Percentiles rank a stretch among this genome's conserved stretches.
phyloP scores from a whole-genome alignment of 345 rosid species.

The Cardiospermum halicacabum region DNA sequence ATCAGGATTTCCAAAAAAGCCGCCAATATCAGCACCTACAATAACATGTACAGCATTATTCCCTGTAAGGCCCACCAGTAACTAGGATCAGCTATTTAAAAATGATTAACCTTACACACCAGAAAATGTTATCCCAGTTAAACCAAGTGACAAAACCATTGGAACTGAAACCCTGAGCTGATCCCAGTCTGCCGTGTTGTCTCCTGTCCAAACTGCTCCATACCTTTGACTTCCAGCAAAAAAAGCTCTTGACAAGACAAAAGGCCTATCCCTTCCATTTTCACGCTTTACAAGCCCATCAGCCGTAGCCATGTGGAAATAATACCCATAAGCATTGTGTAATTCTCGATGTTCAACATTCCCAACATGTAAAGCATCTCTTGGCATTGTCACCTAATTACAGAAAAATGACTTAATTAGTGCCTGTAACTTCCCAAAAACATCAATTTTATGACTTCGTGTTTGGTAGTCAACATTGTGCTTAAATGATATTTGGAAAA shows the following conservation, averaged over 20 bases:
- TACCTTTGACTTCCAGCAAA: conserved; percentile 97
- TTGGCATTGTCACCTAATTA: conserved; percentile 85
- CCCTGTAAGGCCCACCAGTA: background rate
- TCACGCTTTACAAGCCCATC: conserved; percentile 93
- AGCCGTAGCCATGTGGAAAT: conserved; percentile 97
- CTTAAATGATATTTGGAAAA: too few species aligned
- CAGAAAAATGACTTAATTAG: conserved; percentile 13
- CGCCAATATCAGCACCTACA: conserved; percentile 97
- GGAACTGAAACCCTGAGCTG: conserved; percentile 96
- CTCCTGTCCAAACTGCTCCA: conserved; percentile 98
- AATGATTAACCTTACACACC: conserved; percentile 38
- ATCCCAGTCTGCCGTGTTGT: conserved; percentile 95
- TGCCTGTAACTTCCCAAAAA: too few species aligned
- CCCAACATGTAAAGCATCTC: conserved; percentile 88
- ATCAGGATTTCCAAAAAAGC: conserved; percentile 95
- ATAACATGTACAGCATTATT: background rate
- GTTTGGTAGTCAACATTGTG: too few species aligned
- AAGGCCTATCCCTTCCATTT: conserved; percentile 87
- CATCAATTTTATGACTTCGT: too few species aligned
- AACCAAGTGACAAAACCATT: conserved; percentile 86
- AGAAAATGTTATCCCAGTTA: conserved; percentile 79
- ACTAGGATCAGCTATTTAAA: background rate
- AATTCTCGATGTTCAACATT: conserved; percentile 86
- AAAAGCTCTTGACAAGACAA: conserved; percentile 92
- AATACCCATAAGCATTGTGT: conserved; percentile 91